Base-by-base conservation (phyloP, 177 flowering plant species). In the Vitis hybrid region DNA sequence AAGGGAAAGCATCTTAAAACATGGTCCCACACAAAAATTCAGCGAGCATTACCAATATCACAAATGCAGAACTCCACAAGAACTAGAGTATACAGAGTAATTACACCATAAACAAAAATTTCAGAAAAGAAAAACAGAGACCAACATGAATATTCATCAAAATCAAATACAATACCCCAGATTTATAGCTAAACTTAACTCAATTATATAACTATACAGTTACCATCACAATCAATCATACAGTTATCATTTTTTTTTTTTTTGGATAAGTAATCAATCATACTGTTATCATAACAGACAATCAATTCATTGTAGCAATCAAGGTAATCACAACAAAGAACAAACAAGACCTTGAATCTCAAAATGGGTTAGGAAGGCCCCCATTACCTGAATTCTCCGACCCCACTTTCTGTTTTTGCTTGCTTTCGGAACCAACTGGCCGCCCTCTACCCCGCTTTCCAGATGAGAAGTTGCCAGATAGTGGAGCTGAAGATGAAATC, bases 401-500 rank as follows among this genome's bases (percentile, higher is more conserved):
- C 20, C 62, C 80, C 55, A 62, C 18, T 69, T 39, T 71, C 19
- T 68, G 78, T 31, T 68, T 69, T 16, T 77, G 78, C 76, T 80
- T 84, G 29, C 62, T 77, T n/a, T 70, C 76, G 3, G 66, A 68
- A 29, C 73, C 75, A 33, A 65, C 51, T 1, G 68, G 51, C 55
- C 76, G 66, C 13, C 60, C 78, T 73, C 63, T 75, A 7, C 75
- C 78, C 12, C 75, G 72, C 56, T 72, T 78, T 13, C 78, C 75
- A 49, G 62, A 29, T 45, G 79, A 67, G 50, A 45, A 75, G 10
- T 68, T 67, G 14, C 81, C 80, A 14, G 71, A 18, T 11, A 75
- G 79, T 5, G 87, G 81, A 61, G 75, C 84, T 2, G 89, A 79
- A 2, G 89, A 48, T 9, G 89, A 84, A 58, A 79, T 20, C 0